phyloP scores from a whole-genome alignment of 345 rosid species.

The Physaria fendleri region DNA sequence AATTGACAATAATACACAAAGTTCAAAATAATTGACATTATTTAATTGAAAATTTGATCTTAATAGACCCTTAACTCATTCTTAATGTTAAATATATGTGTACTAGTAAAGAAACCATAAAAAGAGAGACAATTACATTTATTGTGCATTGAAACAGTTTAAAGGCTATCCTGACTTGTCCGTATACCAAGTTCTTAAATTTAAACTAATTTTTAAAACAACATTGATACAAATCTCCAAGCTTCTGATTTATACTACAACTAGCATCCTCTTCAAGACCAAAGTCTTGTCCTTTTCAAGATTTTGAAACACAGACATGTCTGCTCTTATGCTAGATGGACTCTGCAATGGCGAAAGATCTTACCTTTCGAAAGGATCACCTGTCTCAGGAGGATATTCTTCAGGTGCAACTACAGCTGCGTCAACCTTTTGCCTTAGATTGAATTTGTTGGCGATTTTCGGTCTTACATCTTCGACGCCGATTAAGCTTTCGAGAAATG shows the following conservation, averaged over 20 bases:
- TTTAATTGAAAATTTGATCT: neutral
- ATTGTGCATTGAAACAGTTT: conserved; percentile 18
- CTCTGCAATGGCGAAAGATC: neutral
- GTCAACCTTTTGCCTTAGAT: conserved; percentile 66
- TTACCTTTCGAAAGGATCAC: conserved; percentile 56
- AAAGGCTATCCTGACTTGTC: conserved; percentile 13
- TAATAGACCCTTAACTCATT: neutral
- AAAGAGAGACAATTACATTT: conserved; percentile 4
- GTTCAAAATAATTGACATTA: neutral
- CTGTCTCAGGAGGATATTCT: conserved; percentile 48
- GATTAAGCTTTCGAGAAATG: conserved; percentile 84
- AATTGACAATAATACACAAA: neutral
- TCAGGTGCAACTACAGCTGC: conserved; percentile 41
- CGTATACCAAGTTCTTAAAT: conserved; percentile 22
- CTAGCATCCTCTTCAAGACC: conserved; percentile 3
- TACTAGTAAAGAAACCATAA: neutral
- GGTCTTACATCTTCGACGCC: conserved; percentile 92
- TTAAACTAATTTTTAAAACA: conserved; percentile 24
- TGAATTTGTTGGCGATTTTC: conserved; percentile 67
- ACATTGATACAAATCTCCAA: conserved; percentile 11
- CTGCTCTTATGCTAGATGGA: neutral
- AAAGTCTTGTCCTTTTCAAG: neutral
- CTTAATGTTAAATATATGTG: neutral
- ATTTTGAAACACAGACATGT: neutral
- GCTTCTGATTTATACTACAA: neutral